Base-by-base conservation (phyloP, 2,329 filamentous ascomycete species). In the Beauveria pseudobassiana region DNA sequence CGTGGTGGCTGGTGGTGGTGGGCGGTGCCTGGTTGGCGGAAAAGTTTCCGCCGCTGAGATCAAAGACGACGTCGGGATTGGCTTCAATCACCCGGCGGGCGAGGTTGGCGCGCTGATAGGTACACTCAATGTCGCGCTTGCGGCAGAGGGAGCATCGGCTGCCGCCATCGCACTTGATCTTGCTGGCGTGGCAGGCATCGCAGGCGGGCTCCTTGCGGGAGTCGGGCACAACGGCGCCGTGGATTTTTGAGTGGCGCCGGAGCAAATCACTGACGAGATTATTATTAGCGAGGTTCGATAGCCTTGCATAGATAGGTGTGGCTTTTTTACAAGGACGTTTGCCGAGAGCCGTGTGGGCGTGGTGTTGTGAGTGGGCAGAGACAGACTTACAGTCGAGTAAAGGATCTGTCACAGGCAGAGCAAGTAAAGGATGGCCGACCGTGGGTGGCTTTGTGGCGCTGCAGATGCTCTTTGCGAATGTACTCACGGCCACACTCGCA, bases 161-260 rank as follows among this genome's bases (percentile, higher is more conserved):
- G 14, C 75, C 73, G 1, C 77, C 77, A 62, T 77, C 73, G 55
- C 77, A 79, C 63, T 76, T 78, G 2, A 74, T 77, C 67, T 79
- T 80, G 63, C 74, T 77, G n/a, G 72, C 68, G 53, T 77, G 77
- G 30, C 77, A 80, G 7, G 74, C 70, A 64, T 77, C 71, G 54
- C 78, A 80, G 10, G 78, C 77, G 8, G 72, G 70, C 30, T 73
- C 74, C 26, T 71, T 72, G 51, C 76, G 70, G 5, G 69, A 67
- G 30, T 73, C 70, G 6, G 71, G 70, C 2, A 66, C 64, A 1
- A 69, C 63, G 1, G 69, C 67, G 45, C 65, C 67, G 52, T 73
- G 73, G 65, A 76, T 74, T 6, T 74, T 69, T 9, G 68, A 63
- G 61, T 77, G 75, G n/a, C 75, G 72, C 4, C 74, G 71, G 18